Conservation (phyloP, 1,284 basidiomycete species). For the Austropuccinia psidii region DNA sequence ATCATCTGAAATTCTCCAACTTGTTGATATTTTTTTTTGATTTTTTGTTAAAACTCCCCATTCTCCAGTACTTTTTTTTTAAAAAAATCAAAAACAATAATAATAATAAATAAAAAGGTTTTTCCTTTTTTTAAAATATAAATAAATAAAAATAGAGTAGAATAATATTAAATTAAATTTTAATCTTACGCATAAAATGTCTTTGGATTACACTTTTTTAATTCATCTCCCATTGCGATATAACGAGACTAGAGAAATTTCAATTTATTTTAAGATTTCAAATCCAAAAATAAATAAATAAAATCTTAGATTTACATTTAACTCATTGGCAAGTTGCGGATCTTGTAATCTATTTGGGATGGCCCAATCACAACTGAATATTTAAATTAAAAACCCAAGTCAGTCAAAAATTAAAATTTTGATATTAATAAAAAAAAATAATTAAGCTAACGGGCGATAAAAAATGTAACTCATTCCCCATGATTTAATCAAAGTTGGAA, state of each 20-base stretch:
- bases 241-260: conserved; percentile 3
- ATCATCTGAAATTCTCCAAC: conserved; percentile 20
- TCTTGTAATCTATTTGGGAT: not conserved
- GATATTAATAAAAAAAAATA: not conserved
- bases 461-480: not conserved
- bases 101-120: not conserved
- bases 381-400: not conserved
- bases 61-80: conserved; percentile 6
- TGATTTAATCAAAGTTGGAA: not conserved
- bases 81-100: not conserved
- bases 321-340: not conserved
- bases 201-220: not conserved
- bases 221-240: conserved; percentile 8
- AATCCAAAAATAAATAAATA: not conserved
- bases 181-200: conserved; percentile 15
- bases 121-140: not conserved
- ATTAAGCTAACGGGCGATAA: conserved; percentile 2
- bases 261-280: not conserved
- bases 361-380: not conserved
- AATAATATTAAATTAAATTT: not conserved
- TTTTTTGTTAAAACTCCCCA: conserved; percentile 13
- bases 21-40: not conserved
- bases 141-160: not conserved
- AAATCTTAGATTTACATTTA: conserved; percentile 14
- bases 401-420: not conserved